A percentile compares a stretch with the other conserved stretches of the same genome.
These are phyloP conservation scores for Aureobasidium sp. DNA, from an alignment of 2,329 filamentous ascomycete genomes.

Conservation along the genomic window DNA sequence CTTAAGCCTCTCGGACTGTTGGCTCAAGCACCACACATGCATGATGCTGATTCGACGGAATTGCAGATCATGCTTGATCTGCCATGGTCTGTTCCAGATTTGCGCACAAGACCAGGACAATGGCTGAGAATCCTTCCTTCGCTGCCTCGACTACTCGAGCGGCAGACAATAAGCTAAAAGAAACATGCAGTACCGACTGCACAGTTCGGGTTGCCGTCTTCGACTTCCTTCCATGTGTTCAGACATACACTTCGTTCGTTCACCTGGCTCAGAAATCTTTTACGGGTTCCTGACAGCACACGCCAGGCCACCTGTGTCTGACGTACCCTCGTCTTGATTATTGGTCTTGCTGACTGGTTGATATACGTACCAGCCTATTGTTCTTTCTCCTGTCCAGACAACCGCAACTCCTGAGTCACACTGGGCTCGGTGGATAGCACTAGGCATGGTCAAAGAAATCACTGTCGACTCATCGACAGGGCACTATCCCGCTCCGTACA, in stretches of 20 bases:
- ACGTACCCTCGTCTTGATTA: background rate
- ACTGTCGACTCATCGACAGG: background rate
- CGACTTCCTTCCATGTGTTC: background rate
- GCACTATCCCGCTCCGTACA: constrained; percentile 26
- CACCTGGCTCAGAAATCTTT: background rate
- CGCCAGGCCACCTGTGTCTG: background rate
- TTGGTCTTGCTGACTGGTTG: background rate
- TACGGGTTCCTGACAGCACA: background rate
- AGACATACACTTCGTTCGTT: background rate
- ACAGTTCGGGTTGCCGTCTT: background rate
- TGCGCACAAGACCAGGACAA: background rate
- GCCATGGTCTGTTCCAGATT: background rate
- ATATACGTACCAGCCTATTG: background rate
- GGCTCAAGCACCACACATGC: background rate
- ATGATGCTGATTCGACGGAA: constrained; percentile 5
- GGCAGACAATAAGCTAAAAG: background rate
- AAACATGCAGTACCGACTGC: background rate
- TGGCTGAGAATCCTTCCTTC: background rate
- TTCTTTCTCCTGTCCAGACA: background rate
- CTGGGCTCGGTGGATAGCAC: too few relatives aligned
- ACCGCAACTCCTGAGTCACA: background rate
- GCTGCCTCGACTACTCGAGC: background rate
- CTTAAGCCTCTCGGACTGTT: background rate
- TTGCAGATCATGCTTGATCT: background rate
- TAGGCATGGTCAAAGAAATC: background rate